These are phyloP conservation scores for Oehlia diaphana DNA, from an alignment of 192 early-diverging fungal genomes.

Conservation along the genomic window DNA sequence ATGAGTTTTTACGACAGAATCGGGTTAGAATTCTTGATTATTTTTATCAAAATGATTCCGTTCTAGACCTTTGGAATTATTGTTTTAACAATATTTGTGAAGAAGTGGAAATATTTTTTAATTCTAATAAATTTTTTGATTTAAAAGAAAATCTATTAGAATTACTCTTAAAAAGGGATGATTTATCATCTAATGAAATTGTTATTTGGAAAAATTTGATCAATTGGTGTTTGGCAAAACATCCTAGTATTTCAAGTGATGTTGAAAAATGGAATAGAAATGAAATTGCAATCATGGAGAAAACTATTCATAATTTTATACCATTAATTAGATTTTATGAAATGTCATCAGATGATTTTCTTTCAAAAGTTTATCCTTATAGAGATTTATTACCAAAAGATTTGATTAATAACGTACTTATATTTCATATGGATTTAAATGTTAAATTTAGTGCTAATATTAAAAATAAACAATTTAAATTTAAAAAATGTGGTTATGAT, in stretches of 20 bases:
- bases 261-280: not conserved
- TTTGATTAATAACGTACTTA: not conserved
- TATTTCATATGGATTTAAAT: not conserved
- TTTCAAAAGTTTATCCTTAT: too few species aligned
- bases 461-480: not conserved
- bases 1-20: not conserved
- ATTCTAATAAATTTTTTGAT: not conserved
- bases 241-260: not conserved
- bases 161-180: not conserved
- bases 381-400: not conserved
- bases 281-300: not conserved
- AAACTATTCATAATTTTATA: too few species aligned
- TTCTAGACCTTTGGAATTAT: not conserved
- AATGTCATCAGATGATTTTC: too few species aligned
- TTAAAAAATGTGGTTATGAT: not conserved
- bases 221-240: not conserved
- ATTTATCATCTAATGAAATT: not conserved
- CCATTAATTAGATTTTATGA: too few species aligned
- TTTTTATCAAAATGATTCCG: not conserved
- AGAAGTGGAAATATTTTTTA: not conserved
- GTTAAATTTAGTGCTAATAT: not conserved
- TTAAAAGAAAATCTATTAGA: not conserved
- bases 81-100: not conserved
- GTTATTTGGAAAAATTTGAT: not conserved
- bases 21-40: not conserved